Conservation (phyloP, 495 filamentous ascomycete species). For the Apodospora peruviana region DNA sequence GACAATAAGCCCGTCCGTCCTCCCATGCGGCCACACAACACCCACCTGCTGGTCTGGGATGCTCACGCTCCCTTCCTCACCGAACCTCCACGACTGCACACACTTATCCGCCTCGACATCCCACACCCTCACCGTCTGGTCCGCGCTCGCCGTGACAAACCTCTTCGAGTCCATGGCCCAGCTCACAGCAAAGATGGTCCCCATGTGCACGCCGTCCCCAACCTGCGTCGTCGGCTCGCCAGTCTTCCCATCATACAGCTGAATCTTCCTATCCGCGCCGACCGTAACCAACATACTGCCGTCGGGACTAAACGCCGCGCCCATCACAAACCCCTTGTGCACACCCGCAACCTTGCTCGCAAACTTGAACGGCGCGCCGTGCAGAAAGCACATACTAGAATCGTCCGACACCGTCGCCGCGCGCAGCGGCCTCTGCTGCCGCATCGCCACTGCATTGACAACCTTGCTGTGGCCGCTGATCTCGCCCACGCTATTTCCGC, state of each 20-base stretch:
- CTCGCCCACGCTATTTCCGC: slow-evolving; percentile 91
- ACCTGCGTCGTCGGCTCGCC: slow-evolving; percentile 74
- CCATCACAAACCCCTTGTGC: slow-evolving; percentile 85
- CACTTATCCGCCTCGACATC: slow-evolving; percentile 75
- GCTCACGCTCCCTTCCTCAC: slow-evolving; percentile 69
- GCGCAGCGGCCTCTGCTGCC: slow-evolving; percentile 80
- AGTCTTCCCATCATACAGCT: slow-evolving; percentile 91
- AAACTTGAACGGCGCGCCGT: slow-evolving; percentile 94
- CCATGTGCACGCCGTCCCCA: slow-evolving; percentile 77
- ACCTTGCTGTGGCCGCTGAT: slow-evolving; percentile 83
- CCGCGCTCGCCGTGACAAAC: slow-evolving; percentile 87
- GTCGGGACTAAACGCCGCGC: slow-evolving; percentile 85
- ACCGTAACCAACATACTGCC: slow-evolving; percentile 79
- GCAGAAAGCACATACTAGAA: slow-evolving; percentile 80
- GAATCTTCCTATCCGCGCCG: slow-evolving; percentile 81
- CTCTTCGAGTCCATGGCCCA: slow-evolving; percentile 86
- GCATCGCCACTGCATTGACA: slow-evolving; percentile 87
- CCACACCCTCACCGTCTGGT: slow-evolving; percentile 87
- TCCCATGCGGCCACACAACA: slow-evolving; percentile 82
- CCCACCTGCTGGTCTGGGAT: slow-evolving; percentile 88
- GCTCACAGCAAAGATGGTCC: slow-evolving; percentile 85
- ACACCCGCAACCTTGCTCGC: slow-evolving; percentile 63
- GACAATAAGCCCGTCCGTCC: slow-evolving; percentile 80
- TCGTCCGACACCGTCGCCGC: slow-evolving; percentile 91
- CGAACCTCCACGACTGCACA: slow-evolving; percentile 77